A percentile compares a stretch with the other conserved stretches of the same genome.
phyloP scores from a whole-genome alignment of 1,139 yeast genomes.

The Hyphopichia fennica region DNA sequence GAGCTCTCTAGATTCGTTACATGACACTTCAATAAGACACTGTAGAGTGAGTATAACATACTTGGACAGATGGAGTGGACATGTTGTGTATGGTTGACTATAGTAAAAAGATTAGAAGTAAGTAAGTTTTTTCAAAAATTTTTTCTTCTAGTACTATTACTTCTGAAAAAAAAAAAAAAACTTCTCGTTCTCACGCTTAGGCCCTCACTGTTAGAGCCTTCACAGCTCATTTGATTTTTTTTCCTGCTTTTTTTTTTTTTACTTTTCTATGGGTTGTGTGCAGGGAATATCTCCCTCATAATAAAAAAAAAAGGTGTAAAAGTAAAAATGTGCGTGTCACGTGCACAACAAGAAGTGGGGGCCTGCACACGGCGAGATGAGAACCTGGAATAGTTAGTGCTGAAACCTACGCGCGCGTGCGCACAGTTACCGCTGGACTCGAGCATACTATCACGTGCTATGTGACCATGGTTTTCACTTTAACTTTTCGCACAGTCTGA shows the following conservation, averaged over 20 bases:
- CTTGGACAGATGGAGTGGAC: constrained; percentile 74
- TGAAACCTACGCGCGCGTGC: constrained; percentile 4
- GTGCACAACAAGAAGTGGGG: no score
- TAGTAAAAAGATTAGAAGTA: constrained; percentile 9
- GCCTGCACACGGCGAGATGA: no score
- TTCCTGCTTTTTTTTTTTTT: no score
- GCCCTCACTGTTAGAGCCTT: no score
- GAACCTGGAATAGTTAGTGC: constrained; percentile 1
- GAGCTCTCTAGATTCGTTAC: no score
- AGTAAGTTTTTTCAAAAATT: constrained; percentile 9
- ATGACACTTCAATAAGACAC: not conserved
- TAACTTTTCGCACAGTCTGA: not conserved
- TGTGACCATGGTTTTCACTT: constrained; percentile 5
- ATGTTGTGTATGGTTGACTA: constrained; percentile 22
- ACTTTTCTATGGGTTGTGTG: not conserved
- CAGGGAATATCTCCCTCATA: no score
- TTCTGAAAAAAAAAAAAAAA: constrained; percentile 6
- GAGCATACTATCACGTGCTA: constrained; percentile 3
- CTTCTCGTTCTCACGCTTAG: no score
- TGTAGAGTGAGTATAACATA: constrained; percentile 31
- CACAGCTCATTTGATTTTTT: constrained; percentile 2
- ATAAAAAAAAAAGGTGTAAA: not conserved
- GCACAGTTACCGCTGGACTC: not conserved
- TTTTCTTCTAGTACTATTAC: constrained; percentile 5
- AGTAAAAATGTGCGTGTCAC: no score